Percentiles rank a stretch among this genome's conserved stretches.
Conservation (phyloP, 2,329 filamentous ascomycete genomes). For the Colletotrichum agaves region DNA sequence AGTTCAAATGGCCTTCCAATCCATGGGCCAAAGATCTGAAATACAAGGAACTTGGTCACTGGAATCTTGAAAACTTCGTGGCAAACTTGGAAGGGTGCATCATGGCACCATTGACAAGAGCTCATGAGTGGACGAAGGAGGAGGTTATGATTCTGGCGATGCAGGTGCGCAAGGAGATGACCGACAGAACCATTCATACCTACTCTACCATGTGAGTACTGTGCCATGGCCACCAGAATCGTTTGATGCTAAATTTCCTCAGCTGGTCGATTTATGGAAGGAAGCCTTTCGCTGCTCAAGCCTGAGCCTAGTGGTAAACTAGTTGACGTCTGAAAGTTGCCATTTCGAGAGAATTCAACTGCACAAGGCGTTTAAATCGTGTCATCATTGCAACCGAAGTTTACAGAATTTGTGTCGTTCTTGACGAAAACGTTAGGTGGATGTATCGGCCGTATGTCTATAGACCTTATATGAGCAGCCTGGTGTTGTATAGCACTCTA, state of each 20-base stretch:
- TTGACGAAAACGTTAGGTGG: no score
- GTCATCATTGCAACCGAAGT: no score
- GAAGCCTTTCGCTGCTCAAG: not conserved
- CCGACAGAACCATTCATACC: slow-evolving; percentile 40
- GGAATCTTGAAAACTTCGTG: slow-evolving; percentile 45
- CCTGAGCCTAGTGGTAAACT: not conserved
- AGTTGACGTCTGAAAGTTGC: not conserved
- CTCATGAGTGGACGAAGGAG: slow-evolving; percentile 48
- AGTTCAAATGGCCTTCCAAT: slow-evolving; percentile 62
- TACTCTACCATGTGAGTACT: slow-evolving; percentile 49
- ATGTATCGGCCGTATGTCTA: no score
- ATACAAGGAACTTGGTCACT: slow-evolving; percentile 60
- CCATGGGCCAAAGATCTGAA: slow-evolving; percentile 62
- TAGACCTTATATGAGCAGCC: no score
- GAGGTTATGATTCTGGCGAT: slow-evolving; percentile 42
- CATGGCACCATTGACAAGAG: slow-evolving; percentile 50
- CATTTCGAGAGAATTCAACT: no score
- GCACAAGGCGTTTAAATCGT: no score
- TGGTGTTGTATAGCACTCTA: no score
- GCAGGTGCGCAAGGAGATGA: slow-evolving; percentile 41
- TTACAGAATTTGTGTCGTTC: no score
- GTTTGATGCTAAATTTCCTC: not conserved
- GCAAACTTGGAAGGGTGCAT: slow-evolving; percentile 48
- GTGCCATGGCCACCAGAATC: rapidly evolving
- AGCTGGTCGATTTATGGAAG: slow-evolving; percentile 19